These are phyloP conservation scores for Mucor irregularis DNA, from an alignment of 371 early-diverging fungal species.

Conservation along the genomic window DNA sequence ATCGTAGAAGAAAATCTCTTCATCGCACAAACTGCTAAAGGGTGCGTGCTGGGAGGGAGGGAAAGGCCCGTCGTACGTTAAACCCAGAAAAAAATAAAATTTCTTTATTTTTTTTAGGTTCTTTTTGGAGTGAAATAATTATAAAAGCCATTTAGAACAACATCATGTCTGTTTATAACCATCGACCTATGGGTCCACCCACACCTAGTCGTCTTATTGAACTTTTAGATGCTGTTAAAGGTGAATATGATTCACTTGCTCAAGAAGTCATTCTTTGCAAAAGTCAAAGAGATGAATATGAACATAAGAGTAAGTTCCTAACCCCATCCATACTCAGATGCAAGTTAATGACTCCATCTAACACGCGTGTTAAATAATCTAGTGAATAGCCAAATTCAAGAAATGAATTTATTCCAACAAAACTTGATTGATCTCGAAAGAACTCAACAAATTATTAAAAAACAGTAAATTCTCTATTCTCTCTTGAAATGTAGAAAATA, in stretches of 20 bases:
- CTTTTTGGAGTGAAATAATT: too few relatives aligned
- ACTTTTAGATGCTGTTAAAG: constrained; percentile 77
- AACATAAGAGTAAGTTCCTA: constrained; percentile 69
- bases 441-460: constrained; percentile 72
- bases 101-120: too few relatives aligned
- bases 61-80: too few relatives aligned
- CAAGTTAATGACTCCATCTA: neutral
- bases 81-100: too few relatives aligned
- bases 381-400: constrained; percentile 74
- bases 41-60: too few relatives aligned
- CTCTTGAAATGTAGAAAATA: neutral
- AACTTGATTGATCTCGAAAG: constrained; percentile 78
- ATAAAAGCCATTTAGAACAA: too few relatives aligned
- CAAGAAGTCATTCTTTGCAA: constrained; percentile 74
- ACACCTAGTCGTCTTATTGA: constrained; percentile 68
- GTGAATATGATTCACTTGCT: constrained; percentile 74
- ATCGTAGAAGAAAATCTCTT: too few relatives aligned
- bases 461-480: constrained; percentile 46
- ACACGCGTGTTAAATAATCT: constrained; percentile 11
- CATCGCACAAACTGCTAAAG: too few relatives aligned
- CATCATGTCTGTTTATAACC: constrained; percentile 64
- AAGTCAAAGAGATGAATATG: constrained; percentile 83
- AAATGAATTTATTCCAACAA: constrained; percentile 76
- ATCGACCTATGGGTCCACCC: constrained; percentile 74
- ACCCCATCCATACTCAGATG: too few relatives aligned